Evolutionary conservation across 2,329 filamentous ascomycete species (phyloP).

Genomic region (Sclerotinia glacialis): DNA sequence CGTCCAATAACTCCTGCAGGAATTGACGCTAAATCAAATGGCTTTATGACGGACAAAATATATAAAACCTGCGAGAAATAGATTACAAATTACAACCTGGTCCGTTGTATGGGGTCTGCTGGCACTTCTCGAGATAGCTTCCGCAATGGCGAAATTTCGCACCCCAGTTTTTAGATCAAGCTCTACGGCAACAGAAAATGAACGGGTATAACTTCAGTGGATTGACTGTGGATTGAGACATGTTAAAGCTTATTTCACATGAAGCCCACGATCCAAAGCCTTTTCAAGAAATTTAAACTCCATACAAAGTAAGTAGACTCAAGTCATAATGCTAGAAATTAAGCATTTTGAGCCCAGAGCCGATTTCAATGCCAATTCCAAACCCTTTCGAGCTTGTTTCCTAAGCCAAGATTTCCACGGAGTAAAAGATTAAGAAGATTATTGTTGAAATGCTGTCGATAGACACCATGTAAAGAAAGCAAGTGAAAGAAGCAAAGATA

Average conservation of each 20-base stretch:
- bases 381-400: constrained; percentile 1
- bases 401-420: background rate
- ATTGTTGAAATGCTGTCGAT: background rate
- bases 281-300: background rate
- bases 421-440: background rate
- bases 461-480: background rate
- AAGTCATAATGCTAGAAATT: background rate
- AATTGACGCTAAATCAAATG: constrained; percentile 3
- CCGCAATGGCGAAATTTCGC: constrained; percentile 21
- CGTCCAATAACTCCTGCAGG: constrained; percentile 2
- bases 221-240: constrained; percentile 13
- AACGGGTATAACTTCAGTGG: constrained; percentile 2
- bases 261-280: constrained; percentile 11
- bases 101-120: constrained; percentile 14
- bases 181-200: constrained; percentile 12
- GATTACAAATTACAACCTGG: constrained; percentile 4
- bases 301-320: background rate
- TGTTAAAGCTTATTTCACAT: constrained; percentile 20
- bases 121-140: constrained; percentile 22
- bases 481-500: constrained; percentile 14
- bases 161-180: constrained; percentile 20
- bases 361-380: background rate
- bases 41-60: constrained; percentile 1
- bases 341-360: constrained; percentile 8
- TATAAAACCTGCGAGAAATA: constrained; percentile 3